These are phyloP conservation scores for Carpinus fangiana DNA, from an alignment of 306 rosid genomes.

Conservation along the genomic window DNA sequence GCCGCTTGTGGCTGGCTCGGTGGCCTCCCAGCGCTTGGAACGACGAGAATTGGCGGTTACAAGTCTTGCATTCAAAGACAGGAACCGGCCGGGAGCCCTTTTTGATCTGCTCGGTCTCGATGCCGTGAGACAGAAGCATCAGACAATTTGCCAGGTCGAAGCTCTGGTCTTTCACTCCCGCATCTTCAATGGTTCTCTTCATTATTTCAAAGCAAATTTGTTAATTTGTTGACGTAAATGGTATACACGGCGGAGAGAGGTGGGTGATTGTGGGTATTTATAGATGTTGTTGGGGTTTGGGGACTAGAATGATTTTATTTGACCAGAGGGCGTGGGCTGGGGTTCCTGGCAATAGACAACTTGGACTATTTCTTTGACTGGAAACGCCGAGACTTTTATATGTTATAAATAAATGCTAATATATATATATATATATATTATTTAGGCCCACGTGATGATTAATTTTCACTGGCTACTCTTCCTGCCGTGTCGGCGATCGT, in stretches of 20 bases:
- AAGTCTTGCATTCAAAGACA: slow-evolving; percentile 73
- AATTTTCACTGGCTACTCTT: too few relatives aligned
- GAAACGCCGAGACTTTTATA: too few relatives aligned
- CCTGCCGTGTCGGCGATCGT: too few relatives aligned
- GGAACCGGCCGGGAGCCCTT: not conserved
- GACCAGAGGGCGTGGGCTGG: not conserved
- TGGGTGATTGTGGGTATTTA: not conserved
- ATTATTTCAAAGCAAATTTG: not conserved
- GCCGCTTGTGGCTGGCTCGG: slow-evolving; percentile 78
- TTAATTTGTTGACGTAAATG: not conserved
- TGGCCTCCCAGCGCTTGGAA: slow-evolving; percentile 95
- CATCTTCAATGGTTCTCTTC: slow-evolving; percentile 50
- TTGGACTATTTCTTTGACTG: slow-evolving; percentile 12
- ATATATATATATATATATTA: too few relatives aligned
- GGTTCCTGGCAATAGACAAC: not conserved
- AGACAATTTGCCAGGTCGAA: slow-evolving; percentile 39
- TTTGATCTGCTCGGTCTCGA: slow-evolving; percentile 5
- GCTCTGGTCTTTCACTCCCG: slow-evolving; percentile 7
- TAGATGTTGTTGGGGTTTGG: not conserved
- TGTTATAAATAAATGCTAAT: too few relatives aligned
- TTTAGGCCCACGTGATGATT: too few relatives aligned
- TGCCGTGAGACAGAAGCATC: slow-evolving; percentile 39
- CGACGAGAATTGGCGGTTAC: slow-evolving; percentile 67
- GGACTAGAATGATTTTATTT: not conserved
- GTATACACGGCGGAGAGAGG: too few relatives aligned